Evolutionary conservation across 208 protist genomes (phyloP).

Genomic region (Phytomonas francai): DNA sequence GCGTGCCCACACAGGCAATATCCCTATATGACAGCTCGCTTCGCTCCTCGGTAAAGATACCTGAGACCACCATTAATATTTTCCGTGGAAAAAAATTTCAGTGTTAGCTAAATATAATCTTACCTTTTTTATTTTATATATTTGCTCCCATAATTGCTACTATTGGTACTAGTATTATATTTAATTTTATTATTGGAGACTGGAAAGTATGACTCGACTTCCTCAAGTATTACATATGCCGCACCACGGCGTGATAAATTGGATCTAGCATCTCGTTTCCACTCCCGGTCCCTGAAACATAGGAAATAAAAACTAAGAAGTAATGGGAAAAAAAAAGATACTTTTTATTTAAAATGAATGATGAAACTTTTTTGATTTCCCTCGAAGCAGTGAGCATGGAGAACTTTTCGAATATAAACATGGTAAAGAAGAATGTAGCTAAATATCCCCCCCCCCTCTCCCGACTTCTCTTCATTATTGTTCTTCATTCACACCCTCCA

Average conservation of each 20-base stretch:
- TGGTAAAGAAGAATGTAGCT: background rate
- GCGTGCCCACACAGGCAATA: no score
- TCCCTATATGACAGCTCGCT: background rate
- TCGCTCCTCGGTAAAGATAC: background rate
- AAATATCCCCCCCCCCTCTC: background rate
- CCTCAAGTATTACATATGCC: background rate
- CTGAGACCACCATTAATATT: background rate
- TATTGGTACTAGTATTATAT: background rate
- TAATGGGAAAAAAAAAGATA: conserved; percentile 1
- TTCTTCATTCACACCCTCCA: background rate
- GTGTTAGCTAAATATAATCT: background rate
- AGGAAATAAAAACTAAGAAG: background rate
- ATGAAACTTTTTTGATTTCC: background rate
- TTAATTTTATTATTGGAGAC: background rate
- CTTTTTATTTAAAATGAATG: background rate
- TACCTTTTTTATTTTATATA: conserved; percentile 1
- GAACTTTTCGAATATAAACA: background rate
- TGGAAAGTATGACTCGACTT: background rate
- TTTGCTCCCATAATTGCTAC: background rate
- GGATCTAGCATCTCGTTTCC: background rate
- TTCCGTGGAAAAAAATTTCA: background rate
- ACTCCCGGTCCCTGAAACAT: background rate
- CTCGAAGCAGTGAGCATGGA: background rate
- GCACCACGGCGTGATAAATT: background rate
- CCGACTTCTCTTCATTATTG: background rate